A percentile compares a stretch with the other conserved stretches of the same genome.
phyloP scores from a whole-genome alignment of 2,329 filamentous ascomycete genomes.

The Cyclaneusma minus region DNA sequence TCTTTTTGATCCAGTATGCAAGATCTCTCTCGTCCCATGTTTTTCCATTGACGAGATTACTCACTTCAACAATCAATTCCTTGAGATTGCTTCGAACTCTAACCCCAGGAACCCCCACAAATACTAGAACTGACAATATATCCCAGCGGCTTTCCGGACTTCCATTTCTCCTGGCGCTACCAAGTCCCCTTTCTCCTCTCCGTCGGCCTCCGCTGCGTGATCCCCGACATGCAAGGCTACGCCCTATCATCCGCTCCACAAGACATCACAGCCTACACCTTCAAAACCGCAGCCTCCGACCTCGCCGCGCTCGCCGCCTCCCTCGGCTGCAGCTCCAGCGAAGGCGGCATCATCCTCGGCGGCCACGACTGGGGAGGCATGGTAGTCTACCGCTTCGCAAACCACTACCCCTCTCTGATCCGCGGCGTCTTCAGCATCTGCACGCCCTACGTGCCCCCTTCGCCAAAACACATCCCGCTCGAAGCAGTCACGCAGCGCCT shows the following conservation, averaged over 20 bases:
- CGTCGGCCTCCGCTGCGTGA: conserved; percentile 64
- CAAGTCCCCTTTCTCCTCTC: conserved; percentile 66
- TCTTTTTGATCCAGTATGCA: conserved; percentile 27
- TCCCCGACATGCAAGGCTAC: conserved; percentile 78
- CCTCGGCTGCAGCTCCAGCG: conserved; percentile 22
- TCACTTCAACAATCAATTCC: no score
- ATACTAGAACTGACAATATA: no score
- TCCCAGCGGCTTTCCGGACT: conserved; percentile 75
- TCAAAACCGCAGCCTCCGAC: conserved; percentile 60
- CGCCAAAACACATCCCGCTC: conserved; percentile 32
- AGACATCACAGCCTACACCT: conserved; percentile 45
- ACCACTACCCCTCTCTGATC: conserved; percentile 60
- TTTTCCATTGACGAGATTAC: no score
- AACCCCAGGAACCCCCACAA: no score
- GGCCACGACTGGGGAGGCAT: conserved; percentile 89
- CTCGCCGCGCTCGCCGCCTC: conserved; percentile 54
- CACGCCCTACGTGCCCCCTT: conserved; percentile 53
- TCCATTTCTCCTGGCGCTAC: conserved; percentile 74
- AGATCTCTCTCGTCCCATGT: conserved; percentile 19
- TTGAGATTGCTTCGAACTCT: no score
- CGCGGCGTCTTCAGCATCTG: conserved; percentile 65
- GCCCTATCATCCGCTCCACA: conserved; percentile 58
- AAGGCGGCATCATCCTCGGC: conserved; percentile 55
- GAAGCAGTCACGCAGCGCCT: conserved; percentile 39
- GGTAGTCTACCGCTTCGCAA: conserved; percentile 58